Evolutionary conservation across 164 flowering plant species (phyloP), one percentile per base, ranked within the genome.

Genomic region (Sextonia rubra): DNA sequence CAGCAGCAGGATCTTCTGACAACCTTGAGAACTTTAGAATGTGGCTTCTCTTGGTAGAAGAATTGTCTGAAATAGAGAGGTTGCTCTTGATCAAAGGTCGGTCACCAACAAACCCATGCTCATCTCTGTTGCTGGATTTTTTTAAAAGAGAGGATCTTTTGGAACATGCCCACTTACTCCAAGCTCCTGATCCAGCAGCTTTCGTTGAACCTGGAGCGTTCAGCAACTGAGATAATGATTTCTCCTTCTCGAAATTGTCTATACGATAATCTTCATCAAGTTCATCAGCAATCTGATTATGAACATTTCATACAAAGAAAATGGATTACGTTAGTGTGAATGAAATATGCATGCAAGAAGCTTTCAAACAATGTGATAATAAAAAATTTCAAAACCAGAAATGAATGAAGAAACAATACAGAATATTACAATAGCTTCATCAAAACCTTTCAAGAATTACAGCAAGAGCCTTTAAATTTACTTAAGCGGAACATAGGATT

Each of bases 81-180:
- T 79, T 75, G 76, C 60, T 76, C 69, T 83, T 83, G 68, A 37
- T 66, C 29, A 60, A 60, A 65, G 77, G 68, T 60, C 76, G 44
- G 75, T 69, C 71, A 68, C 67, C 70, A 9, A 68, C 47, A 64
- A 64, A 78, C 29, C 71, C 82, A 66, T 47, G 66, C 14, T 55
- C 74, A 64, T 65, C 83, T 69, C 78, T 77, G 56, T 56, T 58
- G 18, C 69, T 72, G 11, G 64, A n/a, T 77, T 86, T 89, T 78
- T 82, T 86, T 47, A 75, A 73, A n/a, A 80, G 72, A 52, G 82
- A 83, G 37, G 83, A 82, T 66, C 91, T 76, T 78, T 84, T 89
- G 56, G 92, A 86, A 75, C 91, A 74, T 24, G 75, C 85, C 91
- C 94, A 86, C 60, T 58, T 80, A 70, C 82, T 77, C 68, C 85